Evolutionary conservation across 495 filamentous ascomycete genomes (phyloP), one percentile per base, ranked within the genome.

Genomic region (Xylaria curta): DNA sequence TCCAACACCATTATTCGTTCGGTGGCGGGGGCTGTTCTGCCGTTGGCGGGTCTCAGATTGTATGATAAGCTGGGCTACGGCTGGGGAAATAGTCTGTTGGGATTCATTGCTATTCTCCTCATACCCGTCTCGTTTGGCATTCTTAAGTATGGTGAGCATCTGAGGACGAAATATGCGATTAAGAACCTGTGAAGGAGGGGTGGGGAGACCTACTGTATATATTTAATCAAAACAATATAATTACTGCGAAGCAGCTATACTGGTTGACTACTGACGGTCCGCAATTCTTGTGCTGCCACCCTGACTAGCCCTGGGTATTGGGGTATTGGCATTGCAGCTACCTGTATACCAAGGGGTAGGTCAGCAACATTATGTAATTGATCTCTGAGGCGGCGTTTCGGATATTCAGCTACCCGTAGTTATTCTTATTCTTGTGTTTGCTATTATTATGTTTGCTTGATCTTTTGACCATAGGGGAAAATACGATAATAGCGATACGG

Each of bases 81-180:
- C 5, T 91, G 89, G 88, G 89, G 89, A 0, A 91, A 91, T 72
- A 86, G 82, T 19, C 67, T 89, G 40, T 76, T 91, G 36, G 89
- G 78, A 0, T 90, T 89, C 54, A 77, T 90, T 58, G 83, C 84
- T 17, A 60, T 90, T 19, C 78, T 79, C 17, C 64, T 89, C 69
- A 79, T 86, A 33, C 88, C 88, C 12, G 81, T 84, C 4, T 81
- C 90, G 0, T 72, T 87, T 51, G 58, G 85, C 15, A 83, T 91
- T 24, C 85, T 85, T 40, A 79, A 80, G 58, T 89, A 86, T 68
- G 88, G 88, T 13, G 85, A 85, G 69, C 54, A 36, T 12, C 76
- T 90, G 19, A 79, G 88, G 71, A 82, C 81, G 66, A 84, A 76
- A 63, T 85, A 82, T 54, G 69, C 72, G 12, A 74, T 84, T 26